Conservation (phyloP, 1,284 basidiomycete genomes). For the Rhodofomes roseus region DNA sequence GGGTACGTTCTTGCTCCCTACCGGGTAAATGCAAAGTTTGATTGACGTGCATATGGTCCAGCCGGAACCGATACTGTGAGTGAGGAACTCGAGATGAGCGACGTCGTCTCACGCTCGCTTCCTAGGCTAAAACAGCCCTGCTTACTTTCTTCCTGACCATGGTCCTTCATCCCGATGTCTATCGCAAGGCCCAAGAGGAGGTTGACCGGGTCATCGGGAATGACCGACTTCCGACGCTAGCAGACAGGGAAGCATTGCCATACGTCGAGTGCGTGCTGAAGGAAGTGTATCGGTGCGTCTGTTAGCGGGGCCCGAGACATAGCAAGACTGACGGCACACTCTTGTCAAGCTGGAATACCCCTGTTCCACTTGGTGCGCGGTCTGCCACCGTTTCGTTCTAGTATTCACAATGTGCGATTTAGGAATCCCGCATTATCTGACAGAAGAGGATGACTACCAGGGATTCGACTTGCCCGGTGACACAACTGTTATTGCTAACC, state of each 20-base stretch:
- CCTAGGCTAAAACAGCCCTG: neutral
- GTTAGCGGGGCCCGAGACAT: neutral
- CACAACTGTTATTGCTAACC: neutral
- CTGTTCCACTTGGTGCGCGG: slow-evolving; percentile 21
- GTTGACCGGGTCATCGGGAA: slow-evolving; percentile 30
- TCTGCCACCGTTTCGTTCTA: too few relatives aligned
- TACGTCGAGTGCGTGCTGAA: slow-evolving; percentile 29
- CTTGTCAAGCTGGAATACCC: slow-evolving; percentile 12
- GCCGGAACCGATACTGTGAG: neutral
- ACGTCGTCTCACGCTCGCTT: neutral
- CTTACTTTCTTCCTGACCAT: neutral
- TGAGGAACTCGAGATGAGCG: neutral
- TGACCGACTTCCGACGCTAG: slow-evolving; percentile 28
- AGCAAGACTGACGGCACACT: neutral
- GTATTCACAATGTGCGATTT: neutral
- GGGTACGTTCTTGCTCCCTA: slow-evolving; percentile 7
- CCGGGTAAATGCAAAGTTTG: neutral
- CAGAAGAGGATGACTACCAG: slow-evolving; percentile 25
- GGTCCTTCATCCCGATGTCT: neutral
- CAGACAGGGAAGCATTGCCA: slow-evolving; percentile 27
- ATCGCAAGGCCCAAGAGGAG: slow-evolving; percentile 13
- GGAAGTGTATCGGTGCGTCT: slow-evolving; percentile 31
- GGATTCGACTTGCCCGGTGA: slow-evolving; percentile 7
- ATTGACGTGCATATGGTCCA: neutral
- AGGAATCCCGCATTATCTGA: slow-evolving; percentile 20